phyloP scores from a whole-genome alignment of 2,329 filamentous ascomycete species.

The Trichoderma sp. region DNA sequence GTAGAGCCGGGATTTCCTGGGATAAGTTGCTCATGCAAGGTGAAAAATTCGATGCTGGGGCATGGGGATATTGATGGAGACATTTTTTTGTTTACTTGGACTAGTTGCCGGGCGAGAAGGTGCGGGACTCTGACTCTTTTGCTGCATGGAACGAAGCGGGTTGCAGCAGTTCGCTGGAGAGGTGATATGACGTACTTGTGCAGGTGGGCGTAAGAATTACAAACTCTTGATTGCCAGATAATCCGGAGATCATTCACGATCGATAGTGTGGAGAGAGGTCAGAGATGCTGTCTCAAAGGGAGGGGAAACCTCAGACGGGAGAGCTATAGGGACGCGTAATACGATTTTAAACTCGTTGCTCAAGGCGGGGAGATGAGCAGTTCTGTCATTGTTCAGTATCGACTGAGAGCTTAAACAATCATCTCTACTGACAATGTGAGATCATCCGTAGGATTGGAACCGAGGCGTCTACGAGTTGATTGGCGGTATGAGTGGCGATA shows the following conservation, averaged over 20 bases:
- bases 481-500: not conserved
- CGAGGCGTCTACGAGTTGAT: not conserved
- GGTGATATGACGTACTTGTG: not conserved
- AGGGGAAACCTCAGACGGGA: not conserved
- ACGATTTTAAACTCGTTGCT: not conserved
- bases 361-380: not conserved
- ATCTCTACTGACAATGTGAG: not conserved
- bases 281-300: not conserved
- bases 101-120: not conserved
- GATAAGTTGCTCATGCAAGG: not conserved
- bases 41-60: not conserved
- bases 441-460: not conserved
- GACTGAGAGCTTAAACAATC: not conserved
- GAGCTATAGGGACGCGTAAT: not conserved
- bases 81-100: not conserved
- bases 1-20: not conserved
- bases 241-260: not conserved
- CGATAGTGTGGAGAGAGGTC: not conserved
- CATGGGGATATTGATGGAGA: not conserved
- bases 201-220: not conserved
- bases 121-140: not conserved
- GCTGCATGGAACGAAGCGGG: not conserved
- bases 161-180: not conserved
- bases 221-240: not conserved
- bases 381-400: not conserved